Conservation (phyloP, 108 stramenopile genomes). For the Conticribra weissflogii region DNA sequence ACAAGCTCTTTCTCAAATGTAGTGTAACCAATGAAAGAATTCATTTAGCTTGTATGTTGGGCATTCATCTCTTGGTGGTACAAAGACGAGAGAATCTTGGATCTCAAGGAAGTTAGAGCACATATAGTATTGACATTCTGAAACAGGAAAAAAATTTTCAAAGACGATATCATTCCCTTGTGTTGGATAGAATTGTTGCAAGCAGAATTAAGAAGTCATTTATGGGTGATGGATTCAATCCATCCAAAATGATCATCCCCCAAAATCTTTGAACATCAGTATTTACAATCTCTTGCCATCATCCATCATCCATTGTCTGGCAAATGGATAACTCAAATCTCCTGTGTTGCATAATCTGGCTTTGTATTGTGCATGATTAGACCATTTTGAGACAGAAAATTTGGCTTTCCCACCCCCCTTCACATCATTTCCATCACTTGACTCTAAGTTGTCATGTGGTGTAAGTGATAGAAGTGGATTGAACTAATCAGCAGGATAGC, state of each 20-base stretch:
- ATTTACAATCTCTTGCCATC: background rate
- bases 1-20: too few species aligned
- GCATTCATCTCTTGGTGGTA: too few species aligned
- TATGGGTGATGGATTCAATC: constrained; percentile 10
- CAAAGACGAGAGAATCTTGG: too few species aligned
- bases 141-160: too few species aligned
- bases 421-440: background rate
- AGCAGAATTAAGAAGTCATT: background rate
- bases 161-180: constrained; percentile 8
- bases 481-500: constrained; percentile 22
- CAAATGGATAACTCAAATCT: constrained; percentile 11
- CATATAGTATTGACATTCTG: too few species aligned
- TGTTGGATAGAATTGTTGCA: background rate
- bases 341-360: constrained; percentile 14
- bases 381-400: constrained; percentile 26
- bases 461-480: constrained; percentile 18
- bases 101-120: too few species aligned
- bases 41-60: too few species aligned
- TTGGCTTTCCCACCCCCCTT: constrained; percentile 22
- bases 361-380: constrained; percentile 11
- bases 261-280: background rate
- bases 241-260: constrained; percentile 15
- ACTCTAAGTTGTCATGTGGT: constrained; percentile 21
- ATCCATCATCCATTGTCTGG: constrained; percentile 5
- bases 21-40: too few species aligned